Conservation (phyloP, 208 protist genomes). For the Leishmania braziliensis region DNA sequence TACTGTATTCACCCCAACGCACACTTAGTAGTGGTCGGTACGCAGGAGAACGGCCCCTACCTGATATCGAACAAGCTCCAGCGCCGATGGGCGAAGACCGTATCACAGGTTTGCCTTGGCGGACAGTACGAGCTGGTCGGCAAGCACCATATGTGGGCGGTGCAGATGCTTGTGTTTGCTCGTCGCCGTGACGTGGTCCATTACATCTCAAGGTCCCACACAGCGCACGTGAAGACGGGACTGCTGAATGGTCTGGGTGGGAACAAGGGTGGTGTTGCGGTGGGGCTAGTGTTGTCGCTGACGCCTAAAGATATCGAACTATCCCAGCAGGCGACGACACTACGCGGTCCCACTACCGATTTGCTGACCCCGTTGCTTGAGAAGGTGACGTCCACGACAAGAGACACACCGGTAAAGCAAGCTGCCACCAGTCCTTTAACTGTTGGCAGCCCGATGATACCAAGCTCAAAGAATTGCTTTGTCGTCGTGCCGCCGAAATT, state of each 20-base stretch:
- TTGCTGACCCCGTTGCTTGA: neutral
- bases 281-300: constrained; percentile 73
- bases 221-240: constrained; percentile 56
- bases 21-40: constrained; percentile 79
- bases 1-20: constrained; percentile 82
- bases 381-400: neutral
- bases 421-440: too few relatives aligned
- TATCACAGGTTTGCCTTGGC: constrained; percentile 49
- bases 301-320: constrained; percentile 16
- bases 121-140: constrained; percentile 62
- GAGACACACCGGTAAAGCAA: too few relatives aligned
- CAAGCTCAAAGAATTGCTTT: neutral
- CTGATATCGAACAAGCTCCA: constrained; percentile 52
- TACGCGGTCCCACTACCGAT: neutral
- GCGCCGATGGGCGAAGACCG: constrained; percentile 42
- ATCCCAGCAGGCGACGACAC: constrained; percentile 3
- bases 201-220: constrained; percentile 57
- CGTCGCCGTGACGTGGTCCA: constrained; percentile 60
- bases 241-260: constrained; percentile 69
- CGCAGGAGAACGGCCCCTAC: constrained; percentile 84
- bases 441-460: neutral
- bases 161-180: constrained; percentile 86
- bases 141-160: constrained; percentile 68
- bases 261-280: constrained; percentile 94
- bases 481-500: neutral